These are phyloP conservation scores for Dendrocalamus sinicus DNA, from an alignment of 176 grass and related monocot genomes.

Conservation along the genomic window DNA sequence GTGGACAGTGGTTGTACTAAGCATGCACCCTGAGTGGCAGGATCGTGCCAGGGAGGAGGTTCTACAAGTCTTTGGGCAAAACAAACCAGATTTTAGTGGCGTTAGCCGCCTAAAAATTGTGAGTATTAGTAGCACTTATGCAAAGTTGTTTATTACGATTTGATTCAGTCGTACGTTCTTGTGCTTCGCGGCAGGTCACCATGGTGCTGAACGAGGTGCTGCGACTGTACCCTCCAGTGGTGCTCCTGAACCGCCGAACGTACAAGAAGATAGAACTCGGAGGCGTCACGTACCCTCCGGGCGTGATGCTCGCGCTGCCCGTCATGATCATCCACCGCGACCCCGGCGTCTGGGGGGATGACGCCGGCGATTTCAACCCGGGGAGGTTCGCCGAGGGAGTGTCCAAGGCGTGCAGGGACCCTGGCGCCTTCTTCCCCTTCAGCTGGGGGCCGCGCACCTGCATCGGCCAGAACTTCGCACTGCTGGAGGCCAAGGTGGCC, in stretches of 20 bases:
- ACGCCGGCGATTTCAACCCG: constrained; percentile 57
- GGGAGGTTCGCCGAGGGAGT: constrained; percentile 54
- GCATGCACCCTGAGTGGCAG: constrained; percentile 87
- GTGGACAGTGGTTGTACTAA: constrained; percentile 61
- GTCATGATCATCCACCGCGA: constrained; percentile 56
- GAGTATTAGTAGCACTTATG: no score
- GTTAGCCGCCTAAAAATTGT: constrained; percentile 57
- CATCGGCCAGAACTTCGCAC: constrained; percentile 63
- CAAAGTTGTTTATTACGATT: no score
- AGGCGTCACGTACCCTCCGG: constrained; percentile 47
- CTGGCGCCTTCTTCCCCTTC: constrained; percentile 55
- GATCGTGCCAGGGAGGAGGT: constrained; percentile 69
- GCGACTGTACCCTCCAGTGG: no score
- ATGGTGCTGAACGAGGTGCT: no score
- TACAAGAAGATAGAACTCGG: constrained; percentile 31
- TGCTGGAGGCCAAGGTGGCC: constrained; percentile 61
- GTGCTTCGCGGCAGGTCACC: no score
- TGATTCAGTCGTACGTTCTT: no score
- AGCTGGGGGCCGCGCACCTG: constrained; percentile 53
- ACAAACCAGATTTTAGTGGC: constrained; percentile 55
- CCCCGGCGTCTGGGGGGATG: background rate
- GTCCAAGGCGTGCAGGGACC: constrained; percentile 48
- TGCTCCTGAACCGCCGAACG: no score
- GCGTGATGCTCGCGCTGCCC: constrained; percentile 35
- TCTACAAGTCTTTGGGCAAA: constrained; percentile 55